Evolutionary conservation across 768 basidiomycete species (phyloP), one percentile per base, ranked within the genome.

Genomic region (Daedaleopsis nitida): DNA sequence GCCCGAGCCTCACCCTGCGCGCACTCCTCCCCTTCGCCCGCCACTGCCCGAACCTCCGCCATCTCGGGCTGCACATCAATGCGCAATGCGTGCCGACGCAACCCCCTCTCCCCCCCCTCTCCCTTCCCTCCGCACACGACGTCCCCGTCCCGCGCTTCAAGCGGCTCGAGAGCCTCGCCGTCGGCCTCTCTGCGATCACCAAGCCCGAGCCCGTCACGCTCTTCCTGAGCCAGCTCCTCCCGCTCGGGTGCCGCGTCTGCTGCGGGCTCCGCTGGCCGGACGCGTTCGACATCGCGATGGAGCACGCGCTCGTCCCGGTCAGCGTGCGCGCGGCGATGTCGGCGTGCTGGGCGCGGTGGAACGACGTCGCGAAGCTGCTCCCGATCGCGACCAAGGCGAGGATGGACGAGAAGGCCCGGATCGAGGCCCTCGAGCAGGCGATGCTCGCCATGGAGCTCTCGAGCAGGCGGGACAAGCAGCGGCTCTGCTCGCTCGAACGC

Each of bases 221-320:
- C n/a, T 86, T 82, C 65, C 75, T 88, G 58, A 82, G 81, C 63
- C 80, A 80, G 19, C 66, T 88, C 7, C 78, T 80, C 39, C 82
- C 85, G 1, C 65, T 77, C 1, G 64, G 68, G 1, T 85, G 81
- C 66, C 37, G 34, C 4, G 50, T 86, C 13, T 77, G 80, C 48
- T 73, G 69, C 37, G 85, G 84, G 0, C 73, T 85, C 50, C 84
- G 82, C 8, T 86, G 86, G 86, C 69, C 70, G 13, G 69, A 73
- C 58, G 70, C 69, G 59, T 70, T 62, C 59, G 69, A 69, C 50
- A 55, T 68, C 43, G 69, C 68, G 59, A 62, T 72, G 34, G 70
- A 72, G 62, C 49, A 55, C 39, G 67, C 67, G 42, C 68, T 66
- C 2, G 63, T 69, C 12, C 49, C 62, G 21, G 67, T 68, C 44